Evolutionary conservation across 2,329 filamentous ascomycete genomes (phyloP), one percentile per base, ranked within the genome.

Genomic region (Sporothrix brasiliensis): DNA sequence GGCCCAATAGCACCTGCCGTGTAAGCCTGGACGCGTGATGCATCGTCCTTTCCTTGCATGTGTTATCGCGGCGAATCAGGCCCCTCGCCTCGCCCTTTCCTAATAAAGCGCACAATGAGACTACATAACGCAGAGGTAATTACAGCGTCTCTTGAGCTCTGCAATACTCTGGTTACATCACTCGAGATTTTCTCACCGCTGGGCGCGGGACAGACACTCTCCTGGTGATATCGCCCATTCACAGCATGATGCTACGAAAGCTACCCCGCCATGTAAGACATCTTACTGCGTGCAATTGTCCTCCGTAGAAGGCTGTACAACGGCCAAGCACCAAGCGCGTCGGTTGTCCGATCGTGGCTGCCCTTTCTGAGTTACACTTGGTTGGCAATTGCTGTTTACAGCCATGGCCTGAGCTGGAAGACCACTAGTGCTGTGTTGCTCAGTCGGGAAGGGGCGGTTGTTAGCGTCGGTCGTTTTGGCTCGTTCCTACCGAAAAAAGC

Each of bases 401-500:
- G 49, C 21, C 47, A 34, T 69, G 34, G 56, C 49, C 44, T 34
- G 58, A 44, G 41, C 10, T 13, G 41, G 41, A 60, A 34, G 34
- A 34, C 34, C 6, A 47, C 30, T 61, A 41, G 30, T 47, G 41
- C 30, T 44, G 49, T 30, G 50, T 53, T 56, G 50, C 54, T 30
- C 27, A 58, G 69, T 56, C 65, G 54, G 69, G 69, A 63, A 67
- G 63, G 63, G 63, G 65, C 65, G 24, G 56, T 56, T 58, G 52
- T 58, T 70, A 68, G 65, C 65, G 65, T 41, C 65, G 54, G 44
- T 63, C 63, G 49, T 21, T 47, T 11, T 56, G 52, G 47, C 16
- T 67, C 54, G 41, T 66, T 30, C 47, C 67, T 68, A 34, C 67
- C 53, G 61, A 71, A 71, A 71, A 71, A 67, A 71, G 70, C 70